A percentile compares a stretch with the other conserved stretches of the same genome.
These are phyloP conservation scores for Cyberlindnera japonica DNA, from an alignment of 805 yeast genomes.

Conservation along the genomic window DNA sequence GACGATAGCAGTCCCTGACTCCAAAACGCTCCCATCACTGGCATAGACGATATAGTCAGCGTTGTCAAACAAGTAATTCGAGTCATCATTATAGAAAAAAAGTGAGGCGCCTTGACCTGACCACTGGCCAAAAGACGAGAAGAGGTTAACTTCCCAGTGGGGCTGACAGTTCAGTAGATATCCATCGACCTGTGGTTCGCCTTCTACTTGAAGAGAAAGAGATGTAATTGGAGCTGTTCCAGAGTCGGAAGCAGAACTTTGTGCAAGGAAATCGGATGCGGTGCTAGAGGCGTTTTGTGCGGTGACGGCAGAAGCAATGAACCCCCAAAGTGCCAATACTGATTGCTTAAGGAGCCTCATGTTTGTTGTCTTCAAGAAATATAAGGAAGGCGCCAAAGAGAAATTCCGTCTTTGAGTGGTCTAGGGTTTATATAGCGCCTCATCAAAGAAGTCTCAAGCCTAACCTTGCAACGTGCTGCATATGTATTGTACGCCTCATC, in stretches of 20 bases:
- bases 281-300: no score
- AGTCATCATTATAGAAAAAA: background rate
- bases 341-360: no score
- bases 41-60: background rate
- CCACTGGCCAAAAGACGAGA: background rate
- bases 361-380: no score
- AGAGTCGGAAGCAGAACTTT: background rate
- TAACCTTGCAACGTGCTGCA: no score
- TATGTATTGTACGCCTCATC: no score
- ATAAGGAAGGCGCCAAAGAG: no score
- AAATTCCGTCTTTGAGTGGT: no score
- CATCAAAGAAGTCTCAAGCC: no score
- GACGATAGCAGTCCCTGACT: slow-evolving; percentile 2
- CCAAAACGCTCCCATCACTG: slow-evolving; percentile 1
- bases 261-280: no score
- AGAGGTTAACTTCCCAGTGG: slow-evolving; percentile 1
- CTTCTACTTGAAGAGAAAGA: background rate
- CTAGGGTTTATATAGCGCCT: no score
- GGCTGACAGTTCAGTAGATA: slow-evolving; percentile 1
- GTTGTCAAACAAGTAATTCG: background rate
- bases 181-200: background rate
- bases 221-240: background rate
- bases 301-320: no score
- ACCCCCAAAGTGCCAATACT: no score
- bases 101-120: slow-evolving; percentile 2